Percentiles rank a stretch among this genome's conserved stretches.
These are phyloP conservation scores for Eimeria zaria DNA, from an alignment of 169 alveolate genomes.

Conservation along the genomic window DNA sequence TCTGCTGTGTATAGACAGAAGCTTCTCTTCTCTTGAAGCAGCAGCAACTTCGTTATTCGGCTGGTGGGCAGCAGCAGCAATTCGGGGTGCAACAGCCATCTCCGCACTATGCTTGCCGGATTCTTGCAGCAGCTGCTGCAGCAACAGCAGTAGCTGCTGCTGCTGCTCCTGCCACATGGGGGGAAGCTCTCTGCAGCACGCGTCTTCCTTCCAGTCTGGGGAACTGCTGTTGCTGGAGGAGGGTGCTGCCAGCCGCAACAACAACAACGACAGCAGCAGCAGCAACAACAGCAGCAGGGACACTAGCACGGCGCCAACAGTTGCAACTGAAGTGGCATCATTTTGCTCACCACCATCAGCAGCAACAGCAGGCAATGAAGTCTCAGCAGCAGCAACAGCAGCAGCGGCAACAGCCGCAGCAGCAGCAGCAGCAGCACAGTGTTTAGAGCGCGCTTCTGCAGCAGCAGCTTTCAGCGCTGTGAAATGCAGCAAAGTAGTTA, in stretches of 20 bases:
- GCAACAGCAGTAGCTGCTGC: slow-evolving; percentile 22
- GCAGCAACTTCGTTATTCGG: slow-evolving; percentile 48
- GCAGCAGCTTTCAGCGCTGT: slow-evolving; percentile 38
- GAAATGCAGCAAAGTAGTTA: not conserved
- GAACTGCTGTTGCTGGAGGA: slow-evolving; percentile 45
- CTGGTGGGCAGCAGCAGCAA: slow-evolving; percentile 34
- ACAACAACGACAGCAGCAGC: slow-evolving; percentile 33
- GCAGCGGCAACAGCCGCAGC: slow-evolving; percentile 40
- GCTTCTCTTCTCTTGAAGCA: slow-evolving; percentile 29
- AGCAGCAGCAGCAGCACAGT: slow-evolving; percentile 60
- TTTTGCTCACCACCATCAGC: not conserved
- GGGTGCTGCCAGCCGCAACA: slow-evolving; percentile 29
- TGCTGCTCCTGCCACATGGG: not conserved
- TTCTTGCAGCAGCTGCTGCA: slow-evolving; percentile 29
- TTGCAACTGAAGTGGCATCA: not conserved
- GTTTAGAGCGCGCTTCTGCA: not conserved
- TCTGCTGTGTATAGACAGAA: slow-evolving; percentile 10
- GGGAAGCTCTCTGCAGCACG: not conserved
- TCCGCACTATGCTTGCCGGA: not conserved
- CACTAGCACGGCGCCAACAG: not conserved
- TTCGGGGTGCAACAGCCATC: not conserved
- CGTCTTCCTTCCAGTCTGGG: slow-evolving; percentile 1
- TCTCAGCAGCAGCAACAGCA: slow-evolving; percentile 25
- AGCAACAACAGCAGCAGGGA: slow-evolving; percentile 15
- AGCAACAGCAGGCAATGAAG: not conserved